Evolutionary conservation across 2,329 filamentous ascomycete genomes (phyloP), one percentile per base, ranked within the genome.

Genomic region (Aspergillus pseudoviridinutans): DNA sequence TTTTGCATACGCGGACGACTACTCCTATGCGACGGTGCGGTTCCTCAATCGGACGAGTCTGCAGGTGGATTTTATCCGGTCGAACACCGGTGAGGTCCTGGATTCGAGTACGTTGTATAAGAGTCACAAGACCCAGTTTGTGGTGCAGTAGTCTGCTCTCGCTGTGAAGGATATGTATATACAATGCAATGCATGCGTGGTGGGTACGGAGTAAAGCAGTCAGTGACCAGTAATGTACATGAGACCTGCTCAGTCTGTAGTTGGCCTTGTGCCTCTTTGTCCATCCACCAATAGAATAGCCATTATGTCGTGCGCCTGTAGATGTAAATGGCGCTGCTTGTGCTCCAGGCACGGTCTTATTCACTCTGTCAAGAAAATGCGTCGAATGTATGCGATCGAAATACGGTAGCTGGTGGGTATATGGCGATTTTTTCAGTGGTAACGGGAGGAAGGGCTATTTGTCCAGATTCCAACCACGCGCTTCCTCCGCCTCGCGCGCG

Each of bases 91-190:
- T 1, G 73, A 75, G 51, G 58, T 81, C 6, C 60, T 84, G 56
- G 82, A 84, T 64, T 70, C 73, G 8, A 79, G 78, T 10, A 72
- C 71, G 24, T 62, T 84, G 64, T 80, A 76, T 62, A 84, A 84
- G 71, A 70, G 72, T 28, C 82, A 83, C 61, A 61, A 57, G 1
- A 63, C 75, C 50, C 69, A 68, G 49, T 83, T 83, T 68, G 79
- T 82, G 3, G 67, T 74, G 38, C 82, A 97, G 55, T 62, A 51
- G 28, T 10, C 12, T 29, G 28, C 28, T 29, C 10, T 29, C 10
- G 28, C 28, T 25, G 4, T 25, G 25, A 25, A 25, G 25, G 25
- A 42, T 17, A 42, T 46, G 10, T 46, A 24, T 46, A 46, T 24
- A 46, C 22, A 46, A 14, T 46, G 8, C n/a, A 17, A n/a, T 22